Evolutionary conservation across 331 rosid species (phyloP).

Genomic region (Ulmus americana): DNA sequence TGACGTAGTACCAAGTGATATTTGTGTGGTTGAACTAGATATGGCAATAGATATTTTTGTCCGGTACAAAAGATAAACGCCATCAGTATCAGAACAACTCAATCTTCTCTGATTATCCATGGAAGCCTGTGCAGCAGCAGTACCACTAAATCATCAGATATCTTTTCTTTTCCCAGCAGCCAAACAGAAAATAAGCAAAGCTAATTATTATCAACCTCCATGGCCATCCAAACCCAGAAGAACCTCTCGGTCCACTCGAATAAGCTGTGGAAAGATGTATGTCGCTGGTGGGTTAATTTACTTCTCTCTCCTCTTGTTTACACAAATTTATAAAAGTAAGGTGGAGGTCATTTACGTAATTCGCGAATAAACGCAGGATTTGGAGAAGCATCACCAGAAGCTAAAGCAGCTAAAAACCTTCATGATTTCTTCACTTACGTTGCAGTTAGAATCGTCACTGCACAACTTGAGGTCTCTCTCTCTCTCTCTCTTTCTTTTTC

Average conservation of each 20-base stretch:
- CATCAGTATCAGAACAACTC: background rate
- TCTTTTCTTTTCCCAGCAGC: constrained; percentile 40
- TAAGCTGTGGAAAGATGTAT: constrained; percentile 76
- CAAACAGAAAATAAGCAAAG: constrained; percentile 27
- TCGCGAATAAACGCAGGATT: constrained; percentile 43
- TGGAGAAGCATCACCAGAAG: constrained; percentile 92
- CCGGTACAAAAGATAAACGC: background rate
- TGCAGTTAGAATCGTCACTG: constrained; percentile 69
- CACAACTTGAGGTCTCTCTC: constrained; percentile 84
- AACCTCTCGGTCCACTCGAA: constrained; percentile 33
- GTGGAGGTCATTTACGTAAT: no score
- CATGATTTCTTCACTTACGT: constrained; percentile 75
- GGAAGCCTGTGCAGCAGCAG: constrained; percentile 45
- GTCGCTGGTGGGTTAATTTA: constrained; percentile 60
- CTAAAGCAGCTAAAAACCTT: constrained; percentile 71
- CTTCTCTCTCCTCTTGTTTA: constrained; percentile 9
- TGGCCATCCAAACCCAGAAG: constrained; percentile 34
- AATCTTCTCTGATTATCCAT: constrained; percentile 21
- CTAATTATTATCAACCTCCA: constrained; percentile 15
- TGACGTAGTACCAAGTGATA: no score
- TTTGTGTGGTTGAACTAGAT: no score
- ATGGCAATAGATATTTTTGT: constrained; percentile 32
- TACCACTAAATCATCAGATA: constrained; percentile 44
- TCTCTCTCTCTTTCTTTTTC: background rate
- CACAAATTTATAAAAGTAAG: background rate